phyloP scores from a whole-genome alignment of 2,329 filamentous ascomycete genomes.

The Stylonectria norvegica region DNA sequence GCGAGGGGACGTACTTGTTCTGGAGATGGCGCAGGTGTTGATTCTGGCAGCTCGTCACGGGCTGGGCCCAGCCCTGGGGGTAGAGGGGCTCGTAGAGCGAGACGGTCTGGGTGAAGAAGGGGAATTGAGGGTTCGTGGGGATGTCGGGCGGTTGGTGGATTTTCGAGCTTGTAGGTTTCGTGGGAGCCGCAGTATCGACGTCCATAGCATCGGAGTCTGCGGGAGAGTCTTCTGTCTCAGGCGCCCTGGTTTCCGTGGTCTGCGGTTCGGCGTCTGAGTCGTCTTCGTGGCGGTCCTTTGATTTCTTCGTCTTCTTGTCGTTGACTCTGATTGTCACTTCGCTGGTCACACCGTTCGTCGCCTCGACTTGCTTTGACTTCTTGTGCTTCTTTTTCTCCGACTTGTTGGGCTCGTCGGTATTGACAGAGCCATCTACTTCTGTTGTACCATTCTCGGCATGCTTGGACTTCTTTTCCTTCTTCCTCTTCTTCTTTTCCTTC shows the following conservation, averaged over 20 bases:
- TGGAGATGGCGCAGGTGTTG: conserved; percentile 73
- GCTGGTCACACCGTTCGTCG: conserved; percentile 10
- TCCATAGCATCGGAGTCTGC: conserved; percentile 38
- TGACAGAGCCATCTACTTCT: conserved; percentile 8
- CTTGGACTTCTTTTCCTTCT: conserved; percentile 30
- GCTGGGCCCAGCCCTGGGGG: conserved; percentile 65
- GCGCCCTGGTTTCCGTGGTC: conserved; percentile 3
- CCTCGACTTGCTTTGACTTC: conserved; percentile 31
- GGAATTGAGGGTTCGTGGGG: conserved; percentile 50
- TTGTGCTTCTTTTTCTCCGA: conserved; percentile 29
- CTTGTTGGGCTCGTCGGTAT: conserved; percentile 15
- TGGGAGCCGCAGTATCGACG: conserved; percentile 32
- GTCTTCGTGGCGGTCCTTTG: conserved; percentile 27
- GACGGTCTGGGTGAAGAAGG: conserved; percentile 75
- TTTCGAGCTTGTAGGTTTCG: conserved; percentile 28
- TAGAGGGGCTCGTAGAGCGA: conserved; percentile 77
- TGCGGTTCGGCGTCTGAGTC: conserved; percentile 19
- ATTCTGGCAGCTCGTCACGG: conserved; percentile 66
- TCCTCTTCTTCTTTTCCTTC: conserved; percentile 31
- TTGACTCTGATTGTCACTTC: conserved; percentile 19
- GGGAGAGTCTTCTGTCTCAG: conserved; percentile 12
- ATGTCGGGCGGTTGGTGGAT: conserved; percentile 38
- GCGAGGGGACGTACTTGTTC: conserved; percentile 70
- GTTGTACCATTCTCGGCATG: conserved; percentile 12
- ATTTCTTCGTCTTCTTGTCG: conserved; percentile 34